A percentile compares a stretch with the other conserved stretches of the same genome.
Conservation (phyloP, 1,284 basidiomycete genomes). For the Ustilago shanxiensis region DNA sequence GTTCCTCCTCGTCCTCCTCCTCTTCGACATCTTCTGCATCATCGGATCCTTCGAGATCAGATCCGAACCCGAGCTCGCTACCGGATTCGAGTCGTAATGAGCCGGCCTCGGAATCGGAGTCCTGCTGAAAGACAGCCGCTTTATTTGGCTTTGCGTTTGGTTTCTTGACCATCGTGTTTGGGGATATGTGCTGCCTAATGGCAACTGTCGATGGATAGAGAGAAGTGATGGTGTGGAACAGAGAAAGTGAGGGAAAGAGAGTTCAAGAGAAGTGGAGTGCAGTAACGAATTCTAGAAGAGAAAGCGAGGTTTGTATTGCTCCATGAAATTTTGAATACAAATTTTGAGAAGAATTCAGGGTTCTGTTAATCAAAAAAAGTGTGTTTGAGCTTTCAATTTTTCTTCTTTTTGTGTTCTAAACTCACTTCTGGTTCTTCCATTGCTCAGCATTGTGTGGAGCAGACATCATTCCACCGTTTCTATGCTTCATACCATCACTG, state of each 20-base stretch:
- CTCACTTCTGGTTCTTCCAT: constrained; percentile 2
- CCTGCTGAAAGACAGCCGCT: constrained; percentile 41
- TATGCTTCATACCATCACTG: neutral
- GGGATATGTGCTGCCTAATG: neutral
- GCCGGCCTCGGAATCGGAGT: constrained; percentile 40
- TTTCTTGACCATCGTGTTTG: constrained; percentile 21
- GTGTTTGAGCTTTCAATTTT: no score
- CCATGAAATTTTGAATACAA: constrained; percentile 26
- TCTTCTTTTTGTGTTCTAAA: neutral
- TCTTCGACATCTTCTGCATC: constrained; percentile 16
- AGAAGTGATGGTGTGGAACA: constrained; percentile 2
- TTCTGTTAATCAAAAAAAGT: constrained; percentile 20
- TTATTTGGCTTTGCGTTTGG: constrained; percentile 1
- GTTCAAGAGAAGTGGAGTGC: neutral
- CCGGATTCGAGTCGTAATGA: constrained; percentile 24
- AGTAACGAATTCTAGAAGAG: neutral
- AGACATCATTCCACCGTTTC: neutral
- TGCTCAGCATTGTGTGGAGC: constrained; percentile 11
- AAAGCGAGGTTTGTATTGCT: constrained; percentile 10
- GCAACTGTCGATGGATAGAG: neutral
- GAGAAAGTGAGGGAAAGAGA: constrained; percentile 16
- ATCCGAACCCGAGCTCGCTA: constrained; percentile 31
- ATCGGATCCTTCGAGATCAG: constrained; percentile 20
- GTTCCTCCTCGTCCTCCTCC: constrained; percentile 20
- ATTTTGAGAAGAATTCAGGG: constrained; percentile 22